A percentile compares a stretch with the other conserved stretches of the same genome.
phyloP scores from a whole-genome alignment of 2,329 filamentous ascomycete genomes.

The Neopestalotiopsis clavispora region DNA sequence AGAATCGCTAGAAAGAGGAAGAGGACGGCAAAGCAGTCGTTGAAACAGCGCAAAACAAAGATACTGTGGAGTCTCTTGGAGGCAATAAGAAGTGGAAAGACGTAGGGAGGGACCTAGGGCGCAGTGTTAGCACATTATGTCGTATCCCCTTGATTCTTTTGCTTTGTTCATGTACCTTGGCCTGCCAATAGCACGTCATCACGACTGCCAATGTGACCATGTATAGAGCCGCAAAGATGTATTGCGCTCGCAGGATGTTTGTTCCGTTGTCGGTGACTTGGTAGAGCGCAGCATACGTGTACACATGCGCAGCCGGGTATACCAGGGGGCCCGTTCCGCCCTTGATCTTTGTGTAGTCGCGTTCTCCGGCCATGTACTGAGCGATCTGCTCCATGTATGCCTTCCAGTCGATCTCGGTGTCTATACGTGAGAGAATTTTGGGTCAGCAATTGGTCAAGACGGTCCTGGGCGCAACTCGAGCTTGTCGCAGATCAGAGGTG shows the following conservation, averaged over 20 bases:
- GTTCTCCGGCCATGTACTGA: conserved; percentile 81
- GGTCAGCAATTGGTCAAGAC: not conserved
- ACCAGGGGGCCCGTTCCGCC: conserved; percentile 92
- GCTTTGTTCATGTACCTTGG: conserved; percentile 57
- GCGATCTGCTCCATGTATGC: conserved; percentile 95
- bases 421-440: conserved; percentile 41
- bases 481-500: not conserved
- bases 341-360: conserved; percentile 84
- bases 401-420: conserved; percentile 97
- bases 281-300: conserved; percentile 84
- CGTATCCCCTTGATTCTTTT: not conserved
- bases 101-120: conserved; percentile 76
- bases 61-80: conserved; percentile 95
- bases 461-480: not conserved
- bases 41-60: conserved; percentile 91
- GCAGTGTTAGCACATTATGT: not conserved
- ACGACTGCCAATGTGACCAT: conserved; percentile 76
- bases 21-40: conserved; percentile 87
- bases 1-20: conserved; percentile 85
- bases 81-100: conserved; percentile 83
- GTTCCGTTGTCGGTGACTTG: conserved; percentile 75
- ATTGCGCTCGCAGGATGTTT: conserved; percentile 81
- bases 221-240: conserved; percentile 82
- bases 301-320: conserved; percentile 93
- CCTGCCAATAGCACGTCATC: conserved; percentile 79